These are phyloP conservation scores for Neonectria neomacrospora DNA, from an alignment of 2,329 filamentous ascomycete species.

Conservation along the genomic window DNA sequence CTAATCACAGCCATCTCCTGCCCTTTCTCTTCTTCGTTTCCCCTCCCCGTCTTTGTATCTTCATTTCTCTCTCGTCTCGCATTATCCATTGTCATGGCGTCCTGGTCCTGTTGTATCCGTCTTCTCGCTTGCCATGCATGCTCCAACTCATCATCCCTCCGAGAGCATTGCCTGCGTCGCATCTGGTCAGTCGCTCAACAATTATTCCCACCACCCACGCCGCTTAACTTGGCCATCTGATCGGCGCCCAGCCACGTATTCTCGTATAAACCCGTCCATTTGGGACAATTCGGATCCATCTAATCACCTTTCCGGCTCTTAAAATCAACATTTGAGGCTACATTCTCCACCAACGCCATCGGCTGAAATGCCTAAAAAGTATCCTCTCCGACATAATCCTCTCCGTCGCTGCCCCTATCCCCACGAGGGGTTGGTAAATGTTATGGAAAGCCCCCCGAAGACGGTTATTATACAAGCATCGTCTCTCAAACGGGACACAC, in stretches of 20 bases:
- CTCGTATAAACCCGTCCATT: slow-evolving; percentile 24
- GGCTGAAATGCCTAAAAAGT: slow-evolving; percentile 33
- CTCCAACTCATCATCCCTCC: slow-evolving; percentile 5
- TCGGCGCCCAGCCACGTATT: slow-evolving; percentile 8
- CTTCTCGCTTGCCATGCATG: slow-evolving; percentile 4
- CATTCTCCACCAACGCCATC: slow-evolving; percentile 34
- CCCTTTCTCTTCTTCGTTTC: slow-evolving; percentile 6
- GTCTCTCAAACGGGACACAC: slow-evolving; percentile 10
- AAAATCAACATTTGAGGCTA: slow-evolving; percentile 22
- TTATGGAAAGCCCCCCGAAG: not conserved
- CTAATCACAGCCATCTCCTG: not conserved
- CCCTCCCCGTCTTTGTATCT: not conserved
- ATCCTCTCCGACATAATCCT: slow-evolving; percentile 25
- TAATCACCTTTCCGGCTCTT: slow-evolving; percentile 19
- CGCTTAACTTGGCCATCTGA: slow-evolving; percentile 19
- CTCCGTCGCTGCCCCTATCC: slow-evolving; percentile 1
- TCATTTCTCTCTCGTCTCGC: slow-evolving; percentile 15
- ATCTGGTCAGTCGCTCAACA: not conserved
- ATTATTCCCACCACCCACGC: slow-evolving; percentile 8
- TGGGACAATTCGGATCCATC: slow-evolving; percentile 12
- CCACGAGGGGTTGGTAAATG: slow-evolving; percentile 10
- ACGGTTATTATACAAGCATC: slow-evolving; percentile 23
- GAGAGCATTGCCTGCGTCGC: not conserved
- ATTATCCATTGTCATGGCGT: slow-evolving; percentile 17
- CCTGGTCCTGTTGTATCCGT: slow-evolving; percentile 20